Percentiles rank a stretch among this genome's conserved stretches.
Evolutionary conservation across 2,329 filamentous ascomycete species (phyloP).

Genomic region (Ceratocystis harringtonii): DNA sequence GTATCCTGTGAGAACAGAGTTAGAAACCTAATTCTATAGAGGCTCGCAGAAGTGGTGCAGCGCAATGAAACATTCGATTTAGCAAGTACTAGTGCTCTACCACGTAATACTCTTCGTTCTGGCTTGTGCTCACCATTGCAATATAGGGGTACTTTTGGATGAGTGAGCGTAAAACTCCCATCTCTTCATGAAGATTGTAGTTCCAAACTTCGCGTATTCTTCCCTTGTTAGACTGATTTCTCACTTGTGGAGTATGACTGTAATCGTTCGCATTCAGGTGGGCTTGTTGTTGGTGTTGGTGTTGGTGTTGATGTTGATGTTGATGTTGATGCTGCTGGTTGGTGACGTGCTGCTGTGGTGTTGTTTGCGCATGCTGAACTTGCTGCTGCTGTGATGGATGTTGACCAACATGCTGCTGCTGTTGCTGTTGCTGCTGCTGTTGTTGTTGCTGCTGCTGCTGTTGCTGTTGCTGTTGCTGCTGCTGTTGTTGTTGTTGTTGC

Average conservation of each 20-base stretch:
- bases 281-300: conserved; percentile 17
- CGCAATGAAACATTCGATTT: no score
- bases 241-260: conserved; percentile 27
- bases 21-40: background rate
- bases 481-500: conserved; percentile 17
- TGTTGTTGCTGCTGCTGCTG: conserved; percentile 14
- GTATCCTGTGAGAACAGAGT: conserved; percentile 52
- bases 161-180: conserved; percentile 66
- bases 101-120: background rate
- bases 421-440: conserved; percentile 21
- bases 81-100: no score
- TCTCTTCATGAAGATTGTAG: conserved; percentile 79
- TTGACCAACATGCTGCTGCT: conserved; percentile 27
- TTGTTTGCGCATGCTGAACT: conserved; percentile 24
- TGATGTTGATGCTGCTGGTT: conserved; percentile 30
- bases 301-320: conserved; percentile 39
- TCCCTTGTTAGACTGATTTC: conserved; percentile 51
- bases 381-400: conserved; percentile 44
- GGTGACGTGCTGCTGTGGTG: conserved; percentile 15
- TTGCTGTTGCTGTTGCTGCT: conserved; percentile 24
- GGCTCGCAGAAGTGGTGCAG: background rate
- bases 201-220: conserved; percentile 95
- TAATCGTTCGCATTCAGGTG: conserved; percentile 30
- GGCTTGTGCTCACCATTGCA: conserved; percentile 61
- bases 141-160: conserved; percentile 90